These are phyloP conservation scores for Didymella sp. DNA, from an alignment of 2,329 filamentous ascomycete genomes.

Conservation along the genomic window DNA sequence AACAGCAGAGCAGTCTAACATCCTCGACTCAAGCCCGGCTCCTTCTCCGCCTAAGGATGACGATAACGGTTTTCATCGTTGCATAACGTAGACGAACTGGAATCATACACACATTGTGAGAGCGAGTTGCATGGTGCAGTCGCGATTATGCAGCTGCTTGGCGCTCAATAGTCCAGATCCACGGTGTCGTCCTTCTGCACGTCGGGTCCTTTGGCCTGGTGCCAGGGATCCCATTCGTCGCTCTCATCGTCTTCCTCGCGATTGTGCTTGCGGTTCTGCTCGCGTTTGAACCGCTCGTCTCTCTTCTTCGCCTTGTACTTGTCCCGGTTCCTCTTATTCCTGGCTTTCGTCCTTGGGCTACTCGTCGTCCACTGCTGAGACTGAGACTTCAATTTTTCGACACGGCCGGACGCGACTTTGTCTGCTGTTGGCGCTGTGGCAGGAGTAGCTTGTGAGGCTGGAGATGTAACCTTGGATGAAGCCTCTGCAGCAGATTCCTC, in stretches of 20 bases:
- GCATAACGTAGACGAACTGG: conserved; percentile 13
- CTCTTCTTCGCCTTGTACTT: conserved; percentile 38
- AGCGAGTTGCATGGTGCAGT: neutral
- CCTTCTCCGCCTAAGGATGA: conserved; percentile 91
- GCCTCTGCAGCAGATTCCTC: conserved; percentile 2
- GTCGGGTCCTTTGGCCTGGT: conserved; percentile 55
- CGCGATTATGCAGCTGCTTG: neutral
- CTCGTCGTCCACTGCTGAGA: conserved; percentile 38
- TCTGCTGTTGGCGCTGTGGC: conserved; percentile 9
- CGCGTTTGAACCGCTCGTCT: conserved; percentile 27
- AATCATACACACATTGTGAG: conserved; percentile 5
- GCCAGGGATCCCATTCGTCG: conserved; percentile 54
- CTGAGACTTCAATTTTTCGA: conserved; percentile 29
- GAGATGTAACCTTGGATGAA: neutral
- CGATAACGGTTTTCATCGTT: conserved; percentile 91
- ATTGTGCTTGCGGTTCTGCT: conserved; percentile 26
- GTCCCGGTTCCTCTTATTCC: conserved; percentile 34
- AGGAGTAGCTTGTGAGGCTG: conserved; percentile 4
- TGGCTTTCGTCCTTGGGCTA: conserved; percentile 35
- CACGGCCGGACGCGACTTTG: conserved; percentile 22
- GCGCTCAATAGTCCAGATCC: conserved; percentile 58
- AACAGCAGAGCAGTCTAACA: conserved; percentile 29
- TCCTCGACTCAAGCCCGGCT: conserved; percentile 31
- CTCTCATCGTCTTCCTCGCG: conserved; percentile 37
- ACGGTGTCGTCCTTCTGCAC: conserved; percentile 48